Conservation (phyloP, 2,329 filamentous ascomycete species). For the Fusarium verrucosum region DNA sequence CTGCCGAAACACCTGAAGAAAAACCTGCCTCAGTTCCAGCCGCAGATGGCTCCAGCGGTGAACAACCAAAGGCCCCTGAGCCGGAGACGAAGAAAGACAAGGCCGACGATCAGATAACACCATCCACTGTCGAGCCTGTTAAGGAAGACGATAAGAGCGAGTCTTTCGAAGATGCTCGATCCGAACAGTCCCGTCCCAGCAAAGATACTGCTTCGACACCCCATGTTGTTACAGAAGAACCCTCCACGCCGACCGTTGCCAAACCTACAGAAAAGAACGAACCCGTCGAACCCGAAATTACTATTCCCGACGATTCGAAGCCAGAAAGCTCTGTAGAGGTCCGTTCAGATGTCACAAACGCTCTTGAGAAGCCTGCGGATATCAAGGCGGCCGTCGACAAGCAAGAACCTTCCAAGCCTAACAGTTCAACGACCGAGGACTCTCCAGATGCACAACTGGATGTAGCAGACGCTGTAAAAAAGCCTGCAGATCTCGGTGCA, state of each 20-base stretch:
- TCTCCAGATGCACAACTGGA: not conserved
- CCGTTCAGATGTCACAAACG: not conserved
- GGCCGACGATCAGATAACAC: not conserved
- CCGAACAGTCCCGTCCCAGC: constrained; percentile 45
- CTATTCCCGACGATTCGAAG: constrained; percentile 2
- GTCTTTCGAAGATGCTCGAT: constrained; percentile 50
- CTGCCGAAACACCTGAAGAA: constrained; percentile 26
- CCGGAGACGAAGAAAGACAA: constrained; percentile 7
- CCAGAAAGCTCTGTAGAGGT: not conserved
- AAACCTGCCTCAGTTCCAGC: constrained; percentile 2
- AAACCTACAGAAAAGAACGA: constrained; percentile 18
- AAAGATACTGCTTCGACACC: constrained; percentile 6
- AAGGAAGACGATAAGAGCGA: constrained; percentile 52
- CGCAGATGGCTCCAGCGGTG: constrained; percentile 10
- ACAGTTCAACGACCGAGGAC: constrained; percentile 18
- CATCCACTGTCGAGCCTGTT: constrained; percentile 4
- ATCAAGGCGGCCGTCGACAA: constrained; percentile 11
- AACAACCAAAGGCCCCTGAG: constrained; percentile 3
- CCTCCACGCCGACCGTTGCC: not conserved
- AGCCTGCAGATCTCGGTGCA: constrained; percentile 15
- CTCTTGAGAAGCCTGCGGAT: constrained; percentile 11
- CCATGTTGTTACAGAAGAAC: not conserved
- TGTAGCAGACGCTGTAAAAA: constrained; percentile 1
- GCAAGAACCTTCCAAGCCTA: not conserved
- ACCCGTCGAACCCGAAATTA: constrained; percentile 11